Evolutionary conservation across 2,329 filamentous ascomycete species (phyloP).

Genomic region (Grosmannia penicillata): DNA sequence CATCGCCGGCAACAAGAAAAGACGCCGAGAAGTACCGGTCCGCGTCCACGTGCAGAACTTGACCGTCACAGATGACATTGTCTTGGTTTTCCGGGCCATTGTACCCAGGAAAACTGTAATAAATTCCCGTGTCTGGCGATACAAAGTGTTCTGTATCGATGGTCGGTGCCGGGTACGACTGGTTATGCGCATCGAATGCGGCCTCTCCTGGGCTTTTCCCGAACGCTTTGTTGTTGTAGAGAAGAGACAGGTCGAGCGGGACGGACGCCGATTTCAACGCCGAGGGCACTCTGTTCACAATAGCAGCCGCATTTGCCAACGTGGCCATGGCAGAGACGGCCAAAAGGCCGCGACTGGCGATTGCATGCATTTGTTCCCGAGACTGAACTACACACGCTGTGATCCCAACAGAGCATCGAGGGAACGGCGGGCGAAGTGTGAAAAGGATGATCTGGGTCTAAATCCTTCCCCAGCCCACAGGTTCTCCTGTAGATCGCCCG

Average conservation of each 20-base stretch:
- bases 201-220: slow-evolving; percentile 27
- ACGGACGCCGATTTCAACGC: no score
- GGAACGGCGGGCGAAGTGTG: no score
- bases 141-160: not conserved
- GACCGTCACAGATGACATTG: slow-evolving; percentile 27
- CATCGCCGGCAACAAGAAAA: slow-evolving; percentile 17
- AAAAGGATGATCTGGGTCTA: no score
- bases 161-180: slow-evolving; percentile 22
- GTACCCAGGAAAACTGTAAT: slow-evolving; percentile 27
- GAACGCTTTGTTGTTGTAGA: slow-evolving; percentile 33
- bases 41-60: slow-evolving; percentile 11
- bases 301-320: no score
- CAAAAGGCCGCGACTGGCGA: not conserved
- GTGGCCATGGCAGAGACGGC: no score
- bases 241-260: slow-evolving; percentile 17
- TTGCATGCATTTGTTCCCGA: no score
- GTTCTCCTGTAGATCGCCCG: no score
- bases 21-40: slow-evolving; percentile 4
- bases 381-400: no score
- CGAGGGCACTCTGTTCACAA: no score
- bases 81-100: slow-evolving; percentile 16
- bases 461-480: no score
- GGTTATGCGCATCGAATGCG: slow-evolving; percentile 25
- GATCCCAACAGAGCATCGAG: no score
- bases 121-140: slow-evolving; percentile 20